Conservation (phyloP, 352 stramenopile genomes). For the Pythium vanterpoolii region DNA sequence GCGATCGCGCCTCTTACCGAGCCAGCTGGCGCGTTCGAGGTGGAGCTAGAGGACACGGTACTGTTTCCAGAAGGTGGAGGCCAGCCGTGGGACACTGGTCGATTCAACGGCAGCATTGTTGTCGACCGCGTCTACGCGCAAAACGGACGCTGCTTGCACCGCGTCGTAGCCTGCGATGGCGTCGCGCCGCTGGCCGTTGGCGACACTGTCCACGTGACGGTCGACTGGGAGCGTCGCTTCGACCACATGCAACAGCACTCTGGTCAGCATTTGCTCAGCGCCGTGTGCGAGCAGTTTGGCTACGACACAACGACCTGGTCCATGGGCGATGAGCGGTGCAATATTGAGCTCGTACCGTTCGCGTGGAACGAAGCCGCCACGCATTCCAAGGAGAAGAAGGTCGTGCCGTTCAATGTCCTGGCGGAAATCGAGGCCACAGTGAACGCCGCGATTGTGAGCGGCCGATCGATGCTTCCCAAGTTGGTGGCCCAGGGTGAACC, state of each 20-base stretch:
- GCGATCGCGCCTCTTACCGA: slow-evolving; percentile 34
- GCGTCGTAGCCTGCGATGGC: slow-evolving; percentile 28
- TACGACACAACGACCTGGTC: slow-evolving; percentile 83
- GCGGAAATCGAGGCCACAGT: slow-evolving; percentile 64
- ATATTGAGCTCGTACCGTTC: slow-evolving; percentile 76
- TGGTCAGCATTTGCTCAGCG: slow-evolving; percentile 84
- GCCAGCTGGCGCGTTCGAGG: slow-evolving; percentile 40
- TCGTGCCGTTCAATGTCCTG: slow-evolving; percentile 37
- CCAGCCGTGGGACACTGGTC: slow-evolving; percentile 82
- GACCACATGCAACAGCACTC: slow-evolving; percentile 92
- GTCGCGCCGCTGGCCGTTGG: slow-evolving; percentile 35
- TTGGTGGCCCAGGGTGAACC: slow-evolving; percentile 50
- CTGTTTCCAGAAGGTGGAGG: slow-evolving; percentile 86
- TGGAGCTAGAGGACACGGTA: slow-evolving; percentile 76
- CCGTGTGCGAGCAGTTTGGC: slow-evolving; percentile 71
- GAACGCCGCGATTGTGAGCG: slow-evolving; percentile 70
- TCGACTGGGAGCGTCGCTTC: slow-evolving; percentile 78
- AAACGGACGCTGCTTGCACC: slow-evolving; percentile 63
- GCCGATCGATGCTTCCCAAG: slow-evolving; percentile 51
- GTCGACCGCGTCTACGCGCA: slow-evolving; percentile 68
- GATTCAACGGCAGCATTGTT: slow-evolving; percentile 31
- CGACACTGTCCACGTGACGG: slow-evolving; percentile 43
- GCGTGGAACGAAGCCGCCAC: slow-evolving; percentile 24
- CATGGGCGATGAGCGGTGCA: slow-evolving; percentile 61
- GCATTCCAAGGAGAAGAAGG: slow-evolving; percentile 42